Conservation (phyloP, 768 basidiomycete genomes). For the Macrolepiota fuliginosa region DNA sequence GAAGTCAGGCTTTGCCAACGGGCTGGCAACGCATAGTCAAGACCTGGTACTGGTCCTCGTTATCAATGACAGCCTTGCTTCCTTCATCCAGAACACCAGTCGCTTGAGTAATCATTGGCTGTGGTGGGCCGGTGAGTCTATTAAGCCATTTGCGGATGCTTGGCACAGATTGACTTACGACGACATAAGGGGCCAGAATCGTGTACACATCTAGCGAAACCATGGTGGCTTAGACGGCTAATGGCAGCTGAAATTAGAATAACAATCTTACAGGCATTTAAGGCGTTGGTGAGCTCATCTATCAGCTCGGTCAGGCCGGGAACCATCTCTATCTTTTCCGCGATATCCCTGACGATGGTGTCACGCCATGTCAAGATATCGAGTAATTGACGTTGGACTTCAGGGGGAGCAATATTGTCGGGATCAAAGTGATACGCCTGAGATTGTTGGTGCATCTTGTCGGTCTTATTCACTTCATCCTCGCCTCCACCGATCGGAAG, state of each 20-base stretch:
- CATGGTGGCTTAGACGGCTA: background rate
- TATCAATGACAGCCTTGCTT: constrained; percentile 68
- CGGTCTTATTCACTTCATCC: constrained; percentile 51
- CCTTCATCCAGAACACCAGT: constrained; percentile 56
- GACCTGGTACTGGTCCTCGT: constrained; percentile 65
- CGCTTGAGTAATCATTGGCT: constrained; percentile 63
- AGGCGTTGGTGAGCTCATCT: constrained; percentile 59
- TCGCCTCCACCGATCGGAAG: constrained; percentile 46
- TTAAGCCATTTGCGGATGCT: background rate
- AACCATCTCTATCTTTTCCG: constrained; percentile 60
- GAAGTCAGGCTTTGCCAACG: background rate
- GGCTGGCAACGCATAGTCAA: background rate
- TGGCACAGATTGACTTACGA: constrained; percentile 30
- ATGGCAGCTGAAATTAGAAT: background rate
- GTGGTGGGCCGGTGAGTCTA: background rate
- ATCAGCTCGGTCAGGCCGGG: constrained; percentile 57
- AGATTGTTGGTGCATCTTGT: constrained; percentile 50
- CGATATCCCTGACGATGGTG: constrained; percentile 48
- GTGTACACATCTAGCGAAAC: constrained; percentile 54
- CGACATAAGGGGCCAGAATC: constrained; percentile 63
- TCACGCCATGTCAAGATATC: constrained; percentile 65
- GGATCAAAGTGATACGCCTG: constrained; percentile 66
- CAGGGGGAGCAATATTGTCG: constrained; percentile 58
- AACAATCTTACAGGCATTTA: constrained; percentile 57
- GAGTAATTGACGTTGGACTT: constrained; percentile 56